Evolutionary conservation across 257 asterid genomes (phyloP).

Genomic region (Solanum rostratum): DNA sequence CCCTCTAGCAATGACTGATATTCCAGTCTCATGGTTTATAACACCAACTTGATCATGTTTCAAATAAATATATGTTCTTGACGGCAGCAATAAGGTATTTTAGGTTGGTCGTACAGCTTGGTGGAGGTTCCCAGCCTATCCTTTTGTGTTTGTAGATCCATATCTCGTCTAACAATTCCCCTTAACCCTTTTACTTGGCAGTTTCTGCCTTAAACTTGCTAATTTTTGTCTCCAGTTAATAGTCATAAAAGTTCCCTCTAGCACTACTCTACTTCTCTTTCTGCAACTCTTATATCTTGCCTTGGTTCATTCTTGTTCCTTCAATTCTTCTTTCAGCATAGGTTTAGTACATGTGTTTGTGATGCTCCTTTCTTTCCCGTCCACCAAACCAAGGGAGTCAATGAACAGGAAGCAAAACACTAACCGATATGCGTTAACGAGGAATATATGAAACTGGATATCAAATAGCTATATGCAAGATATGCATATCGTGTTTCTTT

Average conservation of each 20-base stretch:
- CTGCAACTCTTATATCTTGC: neutral
- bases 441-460: neutral
- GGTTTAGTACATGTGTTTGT: neutral
- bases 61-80: neutral
- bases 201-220: neutral
- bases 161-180: neutral
- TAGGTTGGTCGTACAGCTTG: neutral
- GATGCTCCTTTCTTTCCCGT: neutral
- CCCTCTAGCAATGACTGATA: neutral
- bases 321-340: neutral
- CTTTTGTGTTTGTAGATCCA: neutral
- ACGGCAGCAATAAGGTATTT: neutral
- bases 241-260: neutral
- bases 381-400: neutral
- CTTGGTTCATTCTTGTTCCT: neutral
- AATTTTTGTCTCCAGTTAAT: neutral
- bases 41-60: neutral
- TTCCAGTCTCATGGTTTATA: neutral
- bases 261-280: neutral
- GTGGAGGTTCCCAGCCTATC: neutral
- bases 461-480: neutral
- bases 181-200: neutral
- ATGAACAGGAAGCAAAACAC: neutral
- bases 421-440: neutral
- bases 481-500: neutral